Evolutionary conservation across 2,329 filamentous ascomycete genomes (phyloP).

Genomic region (Botrytis sinoallii): DNA sequence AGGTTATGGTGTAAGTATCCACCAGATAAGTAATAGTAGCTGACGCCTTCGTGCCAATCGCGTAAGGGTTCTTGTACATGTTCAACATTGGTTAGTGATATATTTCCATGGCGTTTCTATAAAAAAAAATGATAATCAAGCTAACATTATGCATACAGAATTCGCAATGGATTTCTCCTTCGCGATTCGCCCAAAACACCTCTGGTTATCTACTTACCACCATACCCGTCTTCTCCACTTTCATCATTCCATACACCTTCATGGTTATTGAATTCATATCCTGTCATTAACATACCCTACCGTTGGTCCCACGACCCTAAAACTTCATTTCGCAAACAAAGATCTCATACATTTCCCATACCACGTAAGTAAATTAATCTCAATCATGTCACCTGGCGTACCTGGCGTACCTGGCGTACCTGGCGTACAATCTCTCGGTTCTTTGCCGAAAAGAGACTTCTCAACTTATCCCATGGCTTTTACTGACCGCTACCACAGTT

Average conservation of each 20-base stretch:
- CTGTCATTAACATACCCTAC: conserved; percentile 58
- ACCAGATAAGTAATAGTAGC: background rate
- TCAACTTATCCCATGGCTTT: conserved; percentile 1
- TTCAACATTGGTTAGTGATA: conserved; percentile 12
- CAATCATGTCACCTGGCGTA: background rate
- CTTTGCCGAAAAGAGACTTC: background rate
- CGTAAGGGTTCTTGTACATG: background rate
- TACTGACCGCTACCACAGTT: conserved; percentile 48
- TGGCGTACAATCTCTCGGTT: too few relatives aligned
- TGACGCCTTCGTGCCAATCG: background rate
- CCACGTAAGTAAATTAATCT: conserved; percentile 1
- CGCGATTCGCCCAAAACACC: conserved; percentile 39
- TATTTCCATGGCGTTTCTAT: background rate
- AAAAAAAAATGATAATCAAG: background rate
- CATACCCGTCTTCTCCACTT: conserved; percentile 40
- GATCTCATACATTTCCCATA: conserved; percentile 10
- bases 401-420: too few relatives aligned
- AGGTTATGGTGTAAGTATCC: background rate
- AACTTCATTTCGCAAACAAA: background rate
- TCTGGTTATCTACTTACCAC: conserved; percentile 56
- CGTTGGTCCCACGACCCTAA: conserved; percentile 46
- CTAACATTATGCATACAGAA: conserved; percentile 25
- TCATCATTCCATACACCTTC: conserved; percentile 43
- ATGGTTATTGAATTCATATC: conserved; percentile 25
- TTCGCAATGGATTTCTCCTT: conserved; percentile 34